phyloP scores from a whole-genome alignment of 495 filamentous ascomycete genomes.

The Chaetomium tenue region DNA sequence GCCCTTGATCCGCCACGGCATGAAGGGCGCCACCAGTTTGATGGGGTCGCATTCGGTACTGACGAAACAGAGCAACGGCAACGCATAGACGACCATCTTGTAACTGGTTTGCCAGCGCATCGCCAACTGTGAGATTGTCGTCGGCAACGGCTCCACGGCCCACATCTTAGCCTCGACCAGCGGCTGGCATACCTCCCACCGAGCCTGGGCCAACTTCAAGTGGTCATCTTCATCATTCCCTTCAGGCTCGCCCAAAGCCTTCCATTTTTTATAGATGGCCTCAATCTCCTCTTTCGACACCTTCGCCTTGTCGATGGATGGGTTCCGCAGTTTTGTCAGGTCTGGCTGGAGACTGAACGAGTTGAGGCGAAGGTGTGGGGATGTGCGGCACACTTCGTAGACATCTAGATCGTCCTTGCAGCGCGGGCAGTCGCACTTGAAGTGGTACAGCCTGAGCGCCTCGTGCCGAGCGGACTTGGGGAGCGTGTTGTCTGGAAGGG shows the following conservation, averaged over 20 bases:
- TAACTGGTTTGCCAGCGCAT: conserved; percentile 30
- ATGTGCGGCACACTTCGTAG: conserved; percentile 42
- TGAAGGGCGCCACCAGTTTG: conserved; percentile 41
- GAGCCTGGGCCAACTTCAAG: conserved; percentile 21
- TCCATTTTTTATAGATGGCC: conserved; percentile 28
- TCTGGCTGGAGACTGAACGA: conserved; percentile 33
- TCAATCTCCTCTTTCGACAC: conserved; percentile 26
- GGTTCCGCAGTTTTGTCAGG: conserved; percentile 24
- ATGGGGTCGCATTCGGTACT: conserved; percentile 40
- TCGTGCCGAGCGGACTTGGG: conserved; percentile 36
- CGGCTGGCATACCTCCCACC: conserved; percentile 40
- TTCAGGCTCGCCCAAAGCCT: conserved; percentile 7
- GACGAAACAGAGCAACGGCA: conserved; percentile 42
- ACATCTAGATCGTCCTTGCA: conserved; percentile 46
- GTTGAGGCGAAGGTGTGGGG: conserved; percentile 42
- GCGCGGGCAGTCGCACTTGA: conserved; percentile 43
- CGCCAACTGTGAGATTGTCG: conserved; percentile 30
- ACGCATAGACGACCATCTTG: conserved; percentile 33
- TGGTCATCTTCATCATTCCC: conserved; percentile 17
- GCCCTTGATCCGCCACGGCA: conserved; percentile 38
- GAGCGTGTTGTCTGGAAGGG: conserved; percentile 34
- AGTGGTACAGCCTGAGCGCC: conserved; percentile 43
- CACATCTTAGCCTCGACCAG: conserved; percentile 40
- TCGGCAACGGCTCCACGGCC: conserved; percentile 43
- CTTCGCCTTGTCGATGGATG: conserved; percentile 29